These are phyloP conservation scores for Aspergillus jensenii DNA, from an alignment of 2,329 filamentous ascomycete species.

Conservation along the genomic window DNA sequence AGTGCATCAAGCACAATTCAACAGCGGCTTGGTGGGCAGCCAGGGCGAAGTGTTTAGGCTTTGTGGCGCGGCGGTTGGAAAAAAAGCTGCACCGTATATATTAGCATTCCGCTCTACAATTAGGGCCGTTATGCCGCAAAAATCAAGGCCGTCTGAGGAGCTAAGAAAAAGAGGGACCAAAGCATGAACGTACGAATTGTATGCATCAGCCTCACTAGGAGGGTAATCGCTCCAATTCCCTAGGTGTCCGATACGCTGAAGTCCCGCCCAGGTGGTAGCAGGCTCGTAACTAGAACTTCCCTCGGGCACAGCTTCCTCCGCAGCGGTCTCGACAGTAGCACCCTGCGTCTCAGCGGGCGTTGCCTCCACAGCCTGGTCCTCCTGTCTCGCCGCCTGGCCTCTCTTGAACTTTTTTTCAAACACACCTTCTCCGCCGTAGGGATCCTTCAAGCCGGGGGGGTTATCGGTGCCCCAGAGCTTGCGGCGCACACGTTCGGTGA, in stretches of 20 bases:
- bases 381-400: constrained; percentile 16
- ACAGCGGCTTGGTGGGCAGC: constrained; percentile 58
- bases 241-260: constrained; percentile 56
- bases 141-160: not conserved
- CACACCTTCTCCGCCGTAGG: constrained; percentile 44
- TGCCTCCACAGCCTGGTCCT: constrained; percentile 15
- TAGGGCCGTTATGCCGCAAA: not conserved
- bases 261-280: constrained; percentile 52
- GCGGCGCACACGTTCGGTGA: constrained; percentile 48
- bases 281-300: constrained; percentile 42
- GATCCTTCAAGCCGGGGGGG: constrained; percentile 50
- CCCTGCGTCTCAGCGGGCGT: constrained; percentile 12
- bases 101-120: not conserved
- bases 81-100: constrained; percentile 31
- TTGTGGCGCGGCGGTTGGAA: constrained; percentile 33
- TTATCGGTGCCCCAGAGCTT: constrained; percentile 53
- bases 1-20: constrained; percentile 53
- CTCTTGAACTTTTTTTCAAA: constrained; percentile 29
- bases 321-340: constrained; percentile 8
- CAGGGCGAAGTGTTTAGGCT: constrained; percentile 36
- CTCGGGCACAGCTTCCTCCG: constrained; percentile 12
- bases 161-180: constrained; percentile 10
- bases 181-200: constrained; percentile 39
- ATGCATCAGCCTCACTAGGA: constrained; percentile 38
- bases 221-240: constrained; percentile 41